These are phyloP conservation scores for Apiospora rasikravindrae DNA, from an alignment of 2,329 filamentous ascomycete genomes.

Conservation along the genomic window DNA sequence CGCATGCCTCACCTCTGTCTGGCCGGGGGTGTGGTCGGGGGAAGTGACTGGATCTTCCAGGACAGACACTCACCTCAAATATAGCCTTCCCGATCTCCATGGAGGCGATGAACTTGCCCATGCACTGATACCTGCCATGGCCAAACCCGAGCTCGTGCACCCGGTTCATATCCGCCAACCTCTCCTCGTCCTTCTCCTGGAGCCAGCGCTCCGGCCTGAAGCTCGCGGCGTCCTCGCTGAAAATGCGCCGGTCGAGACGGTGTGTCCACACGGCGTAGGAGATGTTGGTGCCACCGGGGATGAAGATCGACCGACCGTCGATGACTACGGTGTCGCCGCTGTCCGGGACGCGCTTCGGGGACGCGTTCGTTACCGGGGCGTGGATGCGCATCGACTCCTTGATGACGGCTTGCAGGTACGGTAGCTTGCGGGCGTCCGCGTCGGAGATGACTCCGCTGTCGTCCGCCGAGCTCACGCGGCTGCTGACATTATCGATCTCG, in stretches of 20 bases:
- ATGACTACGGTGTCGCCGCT: constrained; percentile 23
- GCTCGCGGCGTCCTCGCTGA: constrained; percentile 22
- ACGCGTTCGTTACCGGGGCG: constrained; percentile 18
- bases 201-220: constrained; percentile 26
- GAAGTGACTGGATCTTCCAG: neutral
- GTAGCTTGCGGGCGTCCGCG: neutral
- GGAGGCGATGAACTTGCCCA: constrained; percentile 46
- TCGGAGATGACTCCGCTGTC: constrained; percentile 36
- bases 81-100: constrained; percentile 48
- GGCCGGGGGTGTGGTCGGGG: too few relatives aligned
- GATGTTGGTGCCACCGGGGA: constrained; percentile 24
- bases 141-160: constrained; percentile 45
- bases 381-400: constrained; percentile 23
- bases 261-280: constrained; percentile 16
- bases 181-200: neutral
- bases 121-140: constrained; percentile 41
- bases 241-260: constrained; percentile 15
- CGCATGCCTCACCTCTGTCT: neutral
- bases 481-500: constrained; percentile 47
- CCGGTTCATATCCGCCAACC: constrained; percentile 34
- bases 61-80: constrained; percentile 34
- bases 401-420: constrained; percentile 23
- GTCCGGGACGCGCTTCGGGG: constrained; percentile 22
- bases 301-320: constrained; percentile 19
- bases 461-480: constrained; percentile 24